phyloP scores from a whole-genome alignment of 2,329 filamentous ascomycete genomes.

The Zymoseptoria passerinii region DNA sequence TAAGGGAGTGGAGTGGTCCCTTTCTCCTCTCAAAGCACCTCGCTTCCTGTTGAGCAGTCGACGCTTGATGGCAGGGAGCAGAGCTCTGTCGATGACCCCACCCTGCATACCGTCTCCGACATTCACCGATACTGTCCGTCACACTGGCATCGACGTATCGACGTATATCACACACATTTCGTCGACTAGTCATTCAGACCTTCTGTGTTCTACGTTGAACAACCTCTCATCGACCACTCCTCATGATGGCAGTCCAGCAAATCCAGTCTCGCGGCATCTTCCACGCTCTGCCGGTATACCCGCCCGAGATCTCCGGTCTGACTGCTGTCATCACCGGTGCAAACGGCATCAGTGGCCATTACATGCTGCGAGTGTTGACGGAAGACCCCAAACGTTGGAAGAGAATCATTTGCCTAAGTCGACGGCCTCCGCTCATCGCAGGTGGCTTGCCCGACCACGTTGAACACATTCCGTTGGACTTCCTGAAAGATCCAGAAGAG shows the following conservation, averaged over 20 bases:
- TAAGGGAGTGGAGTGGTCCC: too few species aligned
- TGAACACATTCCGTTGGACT: slow-evolving; percentile 31
- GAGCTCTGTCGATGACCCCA: neutral
- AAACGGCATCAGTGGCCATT: slow-evolving; percentile 46
- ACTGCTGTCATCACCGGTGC: slow-evolving; percentile 48
- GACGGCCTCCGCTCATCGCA: slow-evolving; percentile 36
- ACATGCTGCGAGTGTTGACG: slow-evolving; percentile 43
- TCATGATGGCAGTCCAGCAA: slow-evolving; percentile 17
- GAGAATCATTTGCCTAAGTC: slow-evolving; percentile 45
- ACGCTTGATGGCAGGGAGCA: neutral
- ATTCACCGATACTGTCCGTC: neutral
- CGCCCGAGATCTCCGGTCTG: slow-evolving; percentile 33
- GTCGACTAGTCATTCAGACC: neutral
- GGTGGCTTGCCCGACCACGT: slow-evolving; percentile 21
- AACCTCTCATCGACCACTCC: neutral
- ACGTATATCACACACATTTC: neutral
- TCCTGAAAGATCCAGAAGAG: slow-evolving; percentile 30
- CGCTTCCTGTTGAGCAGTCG: too few species aligned
- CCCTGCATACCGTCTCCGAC: neutral
- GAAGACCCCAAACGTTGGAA: slow-evolving; percentile 43
- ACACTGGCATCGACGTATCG: neutral
- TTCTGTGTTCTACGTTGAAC: neutral
- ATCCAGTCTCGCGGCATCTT: slow-evolving; percentile 38
- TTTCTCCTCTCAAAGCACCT: too few species aligned
- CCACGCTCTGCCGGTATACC: slow-evolving; percentile 43